Percentiles rank a stretch among this genome's conserved stretches.
These are phyloP conservation scores for Fusarium marasasianum DNA, from an alignment of 2,329 filamentous ascomycete genomes.

Conservation along the genomic window DNA sequence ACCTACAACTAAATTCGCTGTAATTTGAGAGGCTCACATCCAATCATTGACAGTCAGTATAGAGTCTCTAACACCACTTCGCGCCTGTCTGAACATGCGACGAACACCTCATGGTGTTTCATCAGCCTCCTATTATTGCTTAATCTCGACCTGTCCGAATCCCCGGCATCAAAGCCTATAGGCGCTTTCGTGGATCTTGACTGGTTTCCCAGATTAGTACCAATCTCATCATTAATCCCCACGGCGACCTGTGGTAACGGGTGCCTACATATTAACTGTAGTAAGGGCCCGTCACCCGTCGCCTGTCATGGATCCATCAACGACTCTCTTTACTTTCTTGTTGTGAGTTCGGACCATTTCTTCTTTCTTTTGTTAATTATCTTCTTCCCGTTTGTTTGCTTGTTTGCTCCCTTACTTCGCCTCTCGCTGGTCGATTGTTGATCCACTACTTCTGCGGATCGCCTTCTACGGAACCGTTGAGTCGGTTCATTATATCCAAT, in stretches of 20 bases:
- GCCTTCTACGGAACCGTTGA: constrained; percentile 16
- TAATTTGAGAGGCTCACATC: constrained; percentile 32
- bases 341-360: constrained; percentile 62
- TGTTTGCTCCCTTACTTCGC: constrained; percentile 25
- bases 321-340: constrained; percentile 75
- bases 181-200: constrained; percentile 39
- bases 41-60: constrained; percentile 27
- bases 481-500: constrained; percentile 14
- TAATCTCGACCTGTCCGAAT: constrained; percentile 18
- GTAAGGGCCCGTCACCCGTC: constrained; percentile 17
- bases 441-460: constrained; percentile 15
- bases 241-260: constrained; percentile 21
- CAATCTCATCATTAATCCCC: constrained; percentile 20
- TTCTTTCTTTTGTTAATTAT: constrained; percentile 31
- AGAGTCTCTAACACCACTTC: constrained; percentile 19
- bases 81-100: constrained; percentile 41
- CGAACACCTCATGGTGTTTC: constrained; percentile 39
- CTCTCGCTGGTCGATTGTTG: constrained; percentile 36
- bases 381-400: constrained; percentile 12
- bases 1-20: constrained; percentile 19
- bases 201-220: constrained; percentile 27
- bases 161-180: constrained; percentile 26
- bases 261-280: constrained; percentile 41
- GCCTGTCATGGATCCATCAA: constrained; percentile 65
- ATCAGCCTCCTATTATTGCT: constrained; percentile 36